Evolutionary conservation across 139 green algal genomes (phyloP).

Genomic region (Picochlorum sp.): DNA sequence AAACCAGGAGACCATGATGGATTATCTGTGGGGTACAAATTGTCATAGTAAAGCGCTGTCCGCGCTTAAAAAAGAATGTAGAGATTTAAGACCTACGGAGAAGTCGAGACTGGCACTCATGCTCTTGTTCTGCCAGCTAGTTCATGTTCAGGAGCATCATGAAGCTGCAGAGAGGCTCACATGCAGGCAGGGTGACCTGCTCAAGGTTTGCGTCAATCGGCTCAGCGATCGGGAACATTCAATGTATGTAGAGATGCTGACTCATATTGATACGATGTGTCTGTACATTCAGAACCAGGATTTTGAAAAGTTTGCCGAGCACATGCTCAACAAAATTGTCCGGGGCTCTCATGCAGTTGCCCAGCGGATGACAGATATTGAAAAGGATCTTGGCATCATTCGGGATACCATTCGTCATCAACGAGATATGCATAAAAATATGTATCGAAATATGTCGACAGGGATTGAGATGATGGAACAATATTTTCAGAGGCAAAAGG

Average conservation of each 20-base stretch:
- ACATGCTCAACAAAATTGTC: slow-evolving; percentile 32
- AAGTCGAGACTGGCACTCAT: slow-evolving; percentile 30
- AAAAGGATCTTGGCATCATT: neutral
- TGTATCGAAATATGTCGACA: too few species aligned
- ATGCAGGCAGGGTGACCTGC: slow-evolving; percentile 8
- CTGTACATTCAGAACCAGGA: slow-evolving; percentile 41
- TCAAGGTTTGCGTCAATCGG: slow-evolving; percentile 17
- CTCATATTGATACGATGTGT: slow-evolving; percentile 36
- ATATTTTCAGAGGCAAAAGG: too few species aligned
- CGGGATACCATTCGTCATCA: too few species aligned
- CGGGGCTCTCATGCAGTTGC: slow-evolving; percentile 15
- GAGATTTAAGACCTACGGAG: slow-evolving; percentile 20
- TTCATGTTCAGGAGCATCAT: slow-evolving; percentile 9
- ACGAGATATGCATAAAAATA: neutral
- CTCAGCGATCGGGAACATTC: slow-evolving; percentile 18
- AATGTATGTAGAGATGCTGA: slow-evolving; percentile 31
- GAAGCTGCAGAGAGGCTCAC: neutral
- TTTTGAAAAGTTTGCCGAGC: slow-evolving; percentile 36
- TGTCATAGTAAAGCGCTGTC: slow-evolving; percentile 28
- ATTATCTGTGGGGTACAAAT: slow-evolving; percentile 28
- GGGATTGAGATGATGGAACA: too few species aligned
- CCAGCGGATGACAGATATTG: neutral
- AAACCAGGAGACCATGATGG: slow-evolving; percentile 15
- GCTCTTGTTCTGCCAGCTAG: slow-evolving; percentile 26
- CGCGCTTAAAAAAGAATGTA: slow-evolving; percentile 20